phyloP scores from a whole-genome alignment of 2,329 filamentous ascomycete genomes.

The Periconia sp. region DNA sequence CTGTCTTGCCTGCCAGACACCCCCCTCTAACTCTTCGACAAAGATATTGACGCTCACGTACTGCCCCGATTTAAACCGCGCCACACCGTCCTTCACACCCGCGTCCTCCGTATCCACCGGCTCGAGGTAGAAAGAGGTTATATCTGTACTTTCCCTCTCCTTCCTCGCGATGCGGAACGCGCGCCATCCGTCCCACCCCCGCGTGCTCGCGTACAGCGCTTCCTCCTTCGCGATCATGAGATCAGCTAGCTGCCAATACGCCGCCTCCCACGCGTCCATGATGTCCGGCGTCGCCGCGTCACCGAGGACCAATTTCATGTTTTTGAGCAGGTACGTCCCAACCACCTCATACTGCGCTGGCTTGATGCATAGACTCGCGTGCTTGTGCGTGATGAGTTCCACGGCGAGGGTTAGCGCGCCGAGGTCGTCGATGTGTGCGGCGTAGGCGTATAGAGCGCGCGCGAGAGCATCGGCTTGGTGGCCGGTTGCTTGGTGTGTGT shows the following conservation, averaged over 20 bases:
- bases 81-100: slow-evolving; percentile 29
- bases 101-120: slow-evolving; percentile 62
- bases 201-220: slow-evolving; percentile 62
- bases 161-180: slow-evolving; percentile 67
- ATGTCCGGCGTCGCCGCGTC: slow-evolving; percentile 66
- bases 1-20: slow-evolving; percentile 68
- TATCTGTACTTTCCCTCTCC: slow-evolving; percentile 66
- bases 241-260: slow-evolving; percentile 73
- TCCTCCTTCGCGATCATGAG: slow-evolving; percentile 70
- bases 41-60: slow-evolving; percentile 67
- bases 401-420: slow-evolving; percentile 58
- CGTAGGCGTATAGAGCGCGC: slow-evolving; percentile 69
- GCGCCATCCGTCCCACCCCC: slow-evolving; percentile 68
- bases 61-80: slow-evolving; percentile 66
- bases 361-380: slow-evolving; percentile 68
- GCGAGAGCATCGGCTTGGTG: slow-evolving; percentile 72
- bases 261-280: slow-evolving; percentile 67
- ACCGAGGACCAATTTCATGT: slow-evolving; percentile 69
- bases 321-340: slow-evolving; percentile 67
- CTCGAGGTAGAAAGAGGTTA: slow-evolving; percentile 70
- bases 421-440: slow-evolving; percentile 70
- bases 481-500: slow-evolving; percentile 67
- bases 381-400: slow-evolving; percentile 76
- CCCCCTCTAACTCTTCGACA: slow-evolving; percentile 51
- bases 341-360: slow-evolving; percentile 72